Evolutionary conservation across 352 stramenopile genomes (phyloP).

Genomic region (Globisporangium cystogenes): DNA sequence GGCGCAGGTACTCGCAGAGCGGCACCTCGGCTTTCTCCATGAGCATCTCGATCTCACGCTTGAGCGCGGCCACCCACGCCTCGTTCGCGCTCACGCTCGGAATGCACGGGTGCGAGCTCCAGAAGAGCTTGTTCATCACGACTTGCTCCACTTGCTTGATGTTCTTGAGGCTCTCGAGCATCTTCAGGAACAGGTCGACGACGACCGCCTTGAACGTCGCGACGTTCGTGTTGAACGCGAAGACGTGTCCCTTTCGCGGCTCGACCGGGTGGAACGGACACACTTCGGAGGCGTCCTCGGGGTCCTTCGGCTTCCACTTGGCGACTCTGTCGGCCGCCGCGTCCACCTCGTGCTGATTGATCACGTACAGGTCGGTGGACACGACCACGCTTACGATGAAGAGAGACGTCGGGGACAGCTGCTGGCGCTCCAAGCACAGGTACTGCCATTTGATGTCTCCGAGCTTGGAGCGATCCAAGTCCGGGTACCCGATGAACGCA

Average conservation of each 20-base stretch:
- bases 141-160: constrained; percentile 88
- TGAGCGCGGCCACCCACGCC: constrained; percentile 70
- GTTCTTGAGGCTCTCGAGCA: constrained; percentile 74
- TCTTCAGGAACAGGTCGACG: constrained; percentile 71
- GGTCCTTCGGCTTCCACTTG: constrained; percentile 60
- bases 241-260: constrained; percentile 39
- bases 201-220: constrained; percentile 49
- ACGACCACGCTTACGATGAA: constrained; percentile 73
- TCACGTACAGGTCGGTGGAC: constrained; percentile 61
- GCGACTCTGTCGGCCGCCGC: constrained; percentile 34
- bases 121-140: constrained; percentile 95
- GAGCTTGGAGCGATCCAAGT: constrained; percentile 54
- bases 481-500: constrained; percentile 55
- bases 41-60: constrained; percentile 42
- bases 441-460: constrained; percentile 79
- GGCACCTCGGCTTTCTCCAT: constrained; percentile 57
- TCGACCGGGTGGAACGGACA: constrained; percentile 47
- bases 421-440: constrained; percentile 64
- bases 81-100: constrained; percentile 79
- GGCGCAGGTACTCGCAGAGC: constrained; percentile 70
- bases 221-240: constrained; percentile 67
- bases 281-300: constrained; percentile 56
- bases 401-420: constrained; percentile 47
- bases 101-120: constrained; percentile 89
- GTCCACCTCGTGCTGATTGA: constrained; percentile 77